Evolutionary conservation across 202 grass and related monocot genomes (phyloP).

Genomic region (Cymbopogon flexuosus): DNA sequence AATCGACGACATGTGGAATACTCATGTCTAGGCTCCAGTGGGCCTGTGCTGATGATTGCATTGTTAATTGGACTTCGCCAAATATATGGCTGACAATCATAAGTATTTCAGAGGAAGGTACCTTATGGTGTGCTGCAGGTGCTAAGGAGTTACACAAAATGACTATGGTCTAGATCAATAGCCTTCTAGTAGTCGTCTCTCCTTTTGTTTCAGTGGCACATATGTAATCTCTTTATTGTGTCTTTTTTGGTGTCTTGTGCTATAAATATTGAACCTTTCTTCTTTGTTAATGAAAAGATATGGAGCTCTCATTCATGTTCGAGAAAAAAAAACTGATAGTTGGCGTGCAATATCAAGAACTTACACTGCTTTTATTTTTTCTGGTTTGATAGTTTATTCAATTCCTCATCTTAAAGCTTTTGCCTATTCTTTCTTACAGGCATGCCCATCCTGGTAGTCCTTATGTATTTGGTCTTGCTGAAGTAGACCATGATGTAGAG

Average conservation of each 20-base stretch:
- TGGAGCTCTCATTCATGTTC: neutral
- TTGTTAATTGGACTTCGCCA: neutral
- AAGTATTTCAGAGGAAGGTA: neutral
- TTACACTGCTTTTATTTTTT: constrained; percentile 6
- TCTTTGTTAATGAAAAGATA: neutral
- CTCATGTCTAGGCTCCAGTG: neutral
- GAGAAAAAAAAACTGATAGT: neutral
- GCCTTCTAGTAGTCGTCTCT: neutral
- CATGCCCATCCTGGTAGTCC: constrained; percentile 97
- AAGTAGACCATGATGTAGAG: constrained; percentile 87
- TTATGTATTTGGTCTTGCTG: constrained; percentile 95
- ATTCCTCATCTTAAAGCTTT: constrained; percentile 15
- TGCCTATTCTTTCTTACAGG: constrained; percentile 44
- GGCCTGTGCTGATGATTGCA: neutral
- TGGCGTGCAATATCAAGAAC: neutral
- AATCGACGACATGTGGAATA: too few relatives aligned
- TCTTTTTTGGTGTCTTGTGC: neutral
- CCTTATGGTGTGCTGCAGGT: neutral
- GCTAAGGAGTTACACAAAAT: too few relatives aligned
- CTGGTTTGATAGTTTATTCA: constrained; percentile 16
- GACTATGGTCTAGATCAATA: neutral
- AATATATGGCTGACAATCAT: neutral
- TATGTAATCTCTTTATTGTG: neutral
- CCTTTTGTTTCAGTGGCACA: neutral
- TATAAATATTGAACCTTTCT: neutral